Evolutionary conservation across 805 yeast genomes (phyloP), one percentile per base, ranked within the genome.

Genomic region (Priceomyces fermenticarens): DNA sequence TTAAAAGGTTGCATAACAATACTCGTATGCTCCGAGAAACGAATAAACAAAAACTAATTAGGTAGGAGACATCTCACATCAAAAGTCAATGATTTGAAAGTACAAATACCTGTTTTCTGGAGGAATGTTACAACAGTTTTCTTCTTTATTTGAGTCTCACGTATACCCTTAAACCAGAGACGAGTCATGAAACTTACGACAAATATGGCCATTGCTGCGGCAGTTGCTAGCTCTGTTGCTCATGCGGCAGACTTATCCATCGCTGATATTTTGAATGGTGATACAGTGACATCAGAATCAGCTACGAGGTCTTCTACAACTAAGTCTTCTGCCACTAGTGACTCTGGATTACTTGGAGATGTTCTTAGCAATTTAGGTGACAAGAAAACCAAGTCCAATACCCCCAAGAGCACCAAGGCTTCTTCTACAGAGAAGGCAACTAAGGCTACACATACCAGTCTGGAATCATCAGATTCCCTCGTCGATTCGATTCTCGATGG

Each of bases 21-120:
- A 8, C 25, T 20, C 25, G 25, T 20, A 8, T 5, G 25, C 4
- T 8, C 8, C 8, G 8, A 20, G 25, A 20, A 20, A 20, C 38
- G 47, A 17, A 41, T 48, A 3, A 46, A 59, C 10, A 49, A 57
- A 26, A 43, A 44, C 38, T 47, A 51, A 12, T 55, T 63, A 33
- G 44, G 53, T 26, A 45, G 33, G 43, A 44, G 30, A 41, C 42
- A 2, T 28, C 56, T n/a, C 32, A 32, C 9, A 31, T 43, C 9
- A 3, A 16, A 12, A 36, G 30, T 13, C 12, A n/a, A n/a, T n/a
- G 32, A 35, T 26, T 17, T 30, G 15, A 36, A 28, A 41, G 46
- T 38, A 27, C 43, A 4, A 38, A 20, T 16, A 35, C 31, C 40
- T 30, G 28, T 29, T 25, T 3, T 4, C 12, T 26, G 15, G 23